Evolutionary conservation across 345 rosid genomes (phyloP), one percentile per base, ranked within the genome.

Genomic region (Populus tremula): DNA sequence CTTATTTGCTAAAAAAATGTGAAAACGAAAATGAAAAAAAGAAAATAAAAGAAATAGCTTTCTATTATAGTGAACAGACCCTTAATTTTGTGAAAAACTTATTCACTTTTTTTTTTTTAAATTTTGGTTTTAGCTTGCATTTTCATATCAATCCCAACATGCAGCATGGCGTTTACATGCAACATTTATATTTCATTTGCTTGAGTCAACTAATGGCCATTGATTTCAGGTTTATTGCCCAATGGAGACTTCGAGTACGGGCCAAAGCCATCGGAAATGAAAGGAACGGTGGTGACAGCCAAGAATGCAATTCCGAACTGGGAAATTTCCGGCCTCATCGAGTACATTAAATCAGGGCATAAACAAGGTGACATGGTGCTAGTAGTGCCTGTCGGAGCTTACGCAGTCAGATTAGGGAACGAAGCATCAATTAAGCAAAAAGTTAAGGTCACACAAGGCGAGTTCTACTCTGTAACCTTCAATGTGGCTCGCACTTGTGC

Each of bases 281-380:
- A 88, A 71, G 98, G 97, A 71, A 84, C 95, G n/a, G 67, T 87
- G 21, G 79, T 95, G 23, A 79, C 75, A 8, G 79, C 68, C 78
- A 79, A 84, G 45, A 80, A 72, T 6, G 94, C 92, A 8, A 87
- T 93, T n/a, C 96, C 98, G 1, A 65, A 78, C 36, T 91, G 99
- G 97, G 89, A 85, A 73, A 83, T 89, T 20, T 84, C 94, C 1
- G 99, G 99, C 70, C 86, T 62, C 61, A 94, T 92, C 0, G 98
- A 95, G 90, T 95, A 91, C 92, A 92, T 95, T 20, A 87, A 87
- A 80, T 90, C 93, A 5, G 99, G 98, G 6, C 96, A 95, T 12
- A 93, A 86, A 78, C 98, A 95, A 85, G 93, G 91, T 0, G 97
- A 93, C 79, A 93, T 95, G 99, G 53, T 93, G 49, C 87, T 95